Conservation (phyloP, 106 monocot species). For the Apostasia ramifera region DNA sequence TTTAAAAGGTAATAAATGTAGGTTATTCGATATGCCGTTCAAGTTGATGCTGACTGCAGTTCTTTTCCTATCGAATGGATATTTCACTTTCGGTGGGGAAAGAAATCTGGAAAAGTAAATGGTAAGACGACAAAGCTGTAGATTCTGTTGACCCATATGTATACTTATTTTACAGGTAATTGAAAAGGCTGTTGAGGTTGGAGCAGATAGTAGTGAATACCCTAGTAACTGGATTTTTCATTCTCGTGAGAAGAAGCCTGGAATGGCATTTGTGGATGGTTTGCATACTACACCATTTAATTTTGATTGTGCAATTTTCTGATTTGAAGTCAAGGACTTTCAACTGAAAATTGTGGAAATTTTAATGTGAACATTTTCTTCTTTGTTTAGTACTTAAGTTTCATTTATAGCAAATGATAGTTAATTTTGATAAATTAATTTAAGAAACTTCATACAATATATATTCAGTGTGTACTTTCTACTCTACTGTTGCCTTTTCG, state of each 20-base stretch:
- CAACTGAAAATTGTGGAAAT: no score
- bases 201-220: conserved; percentile 79
- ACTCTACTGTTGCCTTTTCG: no score
- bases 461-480: no score
- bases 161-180: conserved; percentile 66
- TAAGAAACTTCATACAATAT: no score
- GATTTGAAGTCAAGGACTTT: no score
- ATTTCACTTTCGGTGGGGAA: conserved; percentile 89
- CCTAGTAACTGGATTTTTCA: conserved; percentile 92
- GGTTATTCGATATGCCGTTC: conserved; percentile 74
- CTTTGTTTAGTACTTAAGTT: no score
- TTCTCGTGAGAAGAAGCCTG: conserved; percentile 88
- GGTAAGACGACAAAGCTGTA: conserved; percentile 32
- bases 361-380: no score
- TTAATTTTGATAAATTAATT: no score
- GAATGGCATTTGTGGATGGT: conserved; percentile 83
- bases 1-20: conserved; percentile 35
- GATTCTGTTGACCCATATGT: conserved; percentile 24
- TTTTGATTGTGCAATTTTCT: no score
- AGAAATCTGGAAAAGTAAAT: conserved; percentile 67
- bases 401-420: no score
- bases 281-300: conserved; percentile 23
- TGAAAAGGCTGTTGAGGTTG: conserved; percentile 85
- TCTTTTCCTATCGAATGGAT: conserved; percentile 78
- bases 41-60: conserved; percentile 60